phyloP scores from a whole-genome alignment of 495 filamentous ascomycete species.

The Tetracladium marchalianum region DNA sequence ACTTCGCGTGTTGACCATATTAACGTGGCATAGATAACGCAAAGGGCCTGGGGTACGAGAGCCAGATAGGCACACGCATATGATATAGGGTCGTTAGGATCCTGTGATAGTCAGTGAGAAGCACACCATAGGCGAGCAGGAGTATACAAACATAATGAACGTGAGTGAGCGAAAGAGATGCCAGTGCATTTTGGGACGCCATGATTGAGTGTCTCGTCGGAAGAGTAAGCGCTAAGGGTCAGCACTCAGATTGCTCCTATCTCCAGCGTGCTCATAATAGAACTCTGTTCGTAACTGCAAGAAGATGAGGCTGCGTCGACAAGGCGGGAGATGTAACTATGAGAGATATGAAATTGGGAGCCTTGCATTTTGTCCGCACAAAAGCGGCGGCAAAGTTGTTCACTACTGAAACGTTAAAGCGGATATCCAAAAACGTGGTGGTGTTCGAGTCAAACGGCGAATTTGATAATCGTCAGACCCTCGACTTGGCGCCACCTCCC shows the following conservation, averaged over 20 bases:
- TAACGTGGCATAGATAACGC: slow-evolving; percentile 79
- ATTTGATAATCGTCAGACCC: too few species aligned
- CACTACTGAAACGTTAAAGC: slow-evolving; percentile 6
- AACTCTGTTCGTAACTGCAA: too few species aligned
- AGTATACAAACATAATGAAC: slow-evolving; percentile 75
- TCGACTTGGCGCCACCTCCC: too few species aligned
- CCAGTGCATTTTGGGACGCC: slow-evolving; percentile 58
- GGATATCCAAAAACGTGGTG: slow-evolving; percentile 10
- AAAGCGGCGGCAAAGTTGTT: background rate
- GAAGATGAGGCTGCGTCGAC: too few species aligned
- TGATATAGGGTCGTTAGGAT: slow-evolving; percentile 77
- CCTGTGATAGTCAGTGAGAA: slow-evolving; percentile 40
- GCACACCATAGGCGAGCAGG: background rate
- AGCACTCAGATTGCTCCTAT: background rate
- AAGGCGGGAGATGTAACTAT: too few species aligned
- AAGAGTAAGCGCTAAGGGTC: background rate
- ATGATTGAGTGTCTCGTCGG: slow-evolving; percentile 26
- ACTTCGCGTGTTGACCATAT: slow-evolving; percentile 84
- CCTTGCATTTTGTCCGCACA: too few species aligned
- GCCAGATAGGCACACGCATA: slow-evolving; percentile 87
- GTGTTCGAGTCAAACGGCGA: too few species aligned
- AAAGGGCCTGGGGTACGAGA: slow-evolving; percentile 83
- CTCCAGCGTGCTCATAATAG: background rate
- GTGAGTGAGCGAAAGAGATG: slow-evolving; percentile 88
- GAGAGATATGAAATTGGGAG: too few species aligned